Evolutionary conservation across 495 filamentous ascomycete genomes (phyloP).

Genomic region (Trichocladium antarcticum): DNA sequence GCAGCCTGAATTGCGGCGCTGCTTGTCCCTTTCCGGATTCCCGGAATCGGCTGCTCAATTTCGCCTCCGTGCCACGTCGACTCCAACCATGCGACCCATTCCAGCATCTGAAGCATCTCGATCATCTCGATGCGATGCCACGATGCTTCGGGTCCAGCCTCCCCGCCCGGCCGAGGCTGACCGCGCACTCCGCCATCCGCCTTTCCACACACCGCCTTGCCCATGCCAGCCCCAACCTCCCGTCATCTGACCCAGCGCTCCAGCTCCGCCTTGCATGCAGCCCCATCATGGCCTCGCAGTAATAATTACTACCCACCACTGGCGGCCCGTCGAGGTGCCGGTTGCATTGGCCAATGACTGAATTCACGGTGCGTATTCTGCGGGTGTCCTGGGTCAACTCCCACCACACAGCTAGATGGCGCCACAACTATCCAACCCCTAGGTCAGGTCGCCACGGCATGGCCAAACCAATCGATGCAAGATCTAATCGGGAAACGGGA

Average conservation of each 20-base stretch:
- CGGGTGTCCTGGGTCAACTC: no score
- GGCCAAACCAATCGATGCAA: no score
- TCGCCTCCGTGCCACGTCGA: constrained; percentile 12
- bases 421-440: no score
- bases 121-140: not conserved
- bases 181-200: not conserved
- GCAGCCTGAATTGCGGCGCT: constrained; percentile 10
- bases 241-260: not conserved
- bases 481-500: no score
- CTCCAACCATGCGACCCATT: not conserved
- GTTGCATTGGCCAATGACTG: no score
- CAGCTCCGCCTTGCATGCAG: no score
- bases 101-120: not conserved
- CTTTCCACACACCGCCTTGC: not conserved
- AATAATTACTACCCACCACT: no score
- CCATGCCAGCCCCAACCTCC: not conserved
- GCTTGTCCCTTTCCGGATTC: not conserved
- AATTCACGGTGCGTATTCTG: no score
- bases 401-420: no score
- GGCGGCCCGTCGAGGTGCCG: no score
- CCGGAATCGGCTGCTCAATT: constrained; percentile 7
- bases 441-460: no score
- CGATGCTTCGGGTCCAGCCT: not conserved
- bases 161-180: constrained; percentile 1
- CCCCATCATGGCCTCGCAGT: no score